Conservation (phyloP, 306 rosid species). For the Quercus parvula region DNA sequence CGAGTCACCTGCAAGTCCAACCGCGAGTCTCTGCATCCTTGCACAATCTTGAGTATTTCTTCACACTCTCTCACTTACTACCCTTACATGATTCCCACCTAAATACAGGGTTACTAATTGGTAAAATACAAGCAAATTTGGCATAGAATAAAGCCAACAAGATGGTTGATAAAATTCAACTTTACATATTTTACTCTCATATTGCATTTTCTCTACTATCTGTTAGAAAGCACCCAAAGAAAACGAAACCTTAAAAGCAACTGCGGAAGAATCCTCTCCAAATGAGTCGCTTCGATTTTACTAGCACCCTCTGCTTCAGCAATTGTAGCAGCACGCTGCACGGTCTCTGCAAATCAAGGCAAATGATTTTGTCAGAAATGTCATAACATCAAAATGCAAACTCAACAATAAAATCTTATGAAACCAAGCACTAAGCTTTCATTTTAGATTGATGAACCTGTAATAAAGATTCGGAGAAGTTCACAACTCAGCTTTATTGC, state of each 20-base stretch:
- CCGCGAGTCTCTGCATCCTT: too few species aligned
- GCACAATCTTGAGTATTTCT: too few species aligned
- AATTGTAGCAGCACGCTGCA: constrained; percentile 70
- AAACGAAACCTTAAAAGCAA: constrained; percentile 17
- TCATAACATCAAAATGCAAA: background rate
- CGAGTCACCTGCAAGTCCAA: too few species aligned
- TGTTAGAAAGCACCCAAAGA: background rate
- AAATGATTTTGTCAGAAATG: constrained; percentile 17
- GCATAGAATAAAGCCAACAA: too few species aligned
- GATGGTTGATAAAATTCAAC: too few species aligned
- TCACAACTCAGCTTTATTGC: constrained; percentile 63
- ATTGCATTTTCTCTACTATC: background rate
- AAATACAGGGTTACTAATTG: too few species aligned
- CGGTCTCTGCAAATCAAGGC: constrained; percentile 56
- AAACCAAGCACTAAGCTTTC: constrained; percentile 8
- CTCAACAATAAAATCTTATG: constrained; percentile 2
- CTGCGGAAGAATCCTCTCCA: constrained; percentile 93
- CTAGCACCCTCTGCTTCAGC: constrained; percentile 76
- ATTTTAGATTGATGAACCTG: constrained; percentile 41
- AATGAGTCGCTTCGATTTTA: constrained; percentile 71
- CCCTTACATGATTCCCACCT: too few species aligned
- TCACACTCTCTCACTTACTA: too few species aligned
- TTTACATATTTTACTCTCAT: background rate
- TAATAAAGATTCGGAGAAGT: constrained; percentile 60
- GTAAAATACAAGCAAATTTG: too few species aligned